These are phyloP conservation scores for Stagonosporopsis vannaccii DNA, from an alignment of 2,329 filamentous ascomycete species.

Conservation along the genomic window DNA sequence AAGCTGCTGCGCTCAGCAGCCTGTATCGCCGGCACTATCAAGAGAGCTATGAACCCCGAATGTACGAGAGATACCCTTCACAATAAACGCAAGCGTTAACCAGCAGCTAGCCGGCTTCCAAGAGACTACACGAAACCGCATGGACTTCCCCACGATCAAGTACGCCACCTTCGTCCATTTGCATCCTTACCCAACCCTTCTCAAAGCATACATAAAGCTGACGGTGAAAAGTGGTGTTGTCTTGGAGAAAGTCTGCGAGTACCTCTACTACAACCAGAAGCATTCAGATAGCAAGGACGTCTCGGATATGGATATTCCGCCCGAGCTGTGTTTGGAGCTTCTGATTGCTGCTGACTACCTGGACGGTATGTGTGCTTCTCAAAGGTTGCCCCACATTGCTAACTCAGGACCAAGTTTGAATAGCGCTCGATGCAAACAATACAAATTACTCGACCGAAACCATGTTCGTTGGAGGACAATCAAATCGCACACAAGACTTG, in stretches of 20 bases:
- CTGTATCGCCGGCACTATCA: conserved; percentile 73
- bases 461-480: neutral
- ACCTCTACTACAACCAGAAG: conserved; percentile 83
- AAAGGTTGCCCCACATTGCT: neutral
- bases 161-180: conserved; percentile 49
- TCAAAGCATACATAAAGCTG: neutral
- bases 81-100: neutral
- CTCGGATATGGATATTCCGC: conserved; percentile 80
- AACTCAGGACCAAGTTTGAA: neutral
- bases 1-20: conserved; percentile 75
- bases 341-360: conserved; percentile 80
- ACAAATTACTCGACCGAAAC: neutral
- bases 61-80: conserved; percentile 56
- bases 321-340: conserved; percentile 79
- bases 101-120: conserved; percentile 64
- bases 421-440: neutral
- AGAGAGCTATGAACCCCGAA: conserved; percentile 74
- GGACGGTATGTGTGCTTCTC: conserved; percentile 43
- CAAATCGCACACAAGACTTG: neutral
- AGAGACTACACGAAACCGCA: conserved; percentile 70
- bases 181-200: too few relatives aligned
- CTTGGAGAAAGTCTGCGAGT: conserved; percentile 82
- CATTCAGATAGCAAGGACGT: conserved; percentile 74
- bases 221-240: conserved; percentile 66
- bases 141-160: conserved; percentile 77